These are phyloP conservation scores for Rhizomucor pusillus DNA, from an alignment of 371 early-diverging fungal genomes.

Conservation along the genomic window DNA sequence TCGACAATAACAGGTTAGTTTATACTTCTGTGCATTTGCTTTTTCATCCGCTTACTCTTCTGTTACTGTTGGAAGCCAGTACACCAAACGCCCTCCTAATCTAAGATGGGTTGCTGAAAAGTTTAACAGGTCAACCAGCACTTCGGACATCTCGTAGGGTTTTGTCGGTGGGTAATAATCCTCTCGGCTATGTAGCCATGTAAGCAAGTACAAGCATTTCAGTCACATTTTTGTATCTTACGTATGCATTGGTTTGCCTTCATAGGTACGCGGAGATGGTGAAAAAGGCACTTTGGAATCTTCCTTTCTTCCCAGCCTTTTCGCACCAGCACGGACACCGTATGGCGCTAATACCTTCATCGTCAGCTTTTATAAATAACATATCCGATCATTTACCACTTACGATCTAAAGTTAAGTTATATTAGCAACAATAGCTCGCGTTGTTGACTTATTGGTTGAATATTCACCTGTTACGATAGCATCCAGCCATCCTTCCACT, in stretches of 20 bases:
- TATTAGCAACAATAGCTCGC: neutral
- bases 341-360: slow-evolving; percentile 81
- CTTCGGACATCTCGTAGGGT: slow-evolving; percentile 92
- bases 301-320: slow-evolving; percentile 78
- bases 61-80: slow-evolving; percentile 93
- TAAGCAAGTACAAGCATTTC: neutral
- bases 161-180: slow-evolving; percentile 89
- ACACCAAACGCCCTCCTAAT: slow-evolving; percentile 89
- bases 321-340: slow-evolving; percentile 97
- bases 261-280: slow-evolving; percentile 53
- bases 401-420: slow-evolving; percentile 11
- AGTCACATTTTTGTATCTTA: slow-evolving; percentile 12
- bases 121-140: slow-evolving; percentile 78
- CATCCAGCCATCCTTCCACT: slow-evolving; percentile 68
- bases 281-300: slow-evolving; percentile 53
- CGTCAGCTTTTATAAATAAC: too few species aligned
- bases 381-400: too few species aligned
- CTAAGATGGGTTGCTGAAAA: slow-evolving; percentile 82
- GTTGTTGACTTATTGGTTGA: neutral
- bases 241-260: slow-evolving; percentile 66
- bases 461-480: slow-evolving; percentile 67
- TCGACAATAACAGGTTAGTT: too few species aligned
- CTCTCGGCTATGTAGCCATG: slow-evolving; percentile 35
- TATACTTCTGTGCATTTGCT: too few species aligned
- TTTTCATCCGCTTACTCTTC: slow-evolving; percentile 58